Evolutionary conservation across 805 yeast species (phyloP).

Genomic region (Pichia insulana): DNA sequence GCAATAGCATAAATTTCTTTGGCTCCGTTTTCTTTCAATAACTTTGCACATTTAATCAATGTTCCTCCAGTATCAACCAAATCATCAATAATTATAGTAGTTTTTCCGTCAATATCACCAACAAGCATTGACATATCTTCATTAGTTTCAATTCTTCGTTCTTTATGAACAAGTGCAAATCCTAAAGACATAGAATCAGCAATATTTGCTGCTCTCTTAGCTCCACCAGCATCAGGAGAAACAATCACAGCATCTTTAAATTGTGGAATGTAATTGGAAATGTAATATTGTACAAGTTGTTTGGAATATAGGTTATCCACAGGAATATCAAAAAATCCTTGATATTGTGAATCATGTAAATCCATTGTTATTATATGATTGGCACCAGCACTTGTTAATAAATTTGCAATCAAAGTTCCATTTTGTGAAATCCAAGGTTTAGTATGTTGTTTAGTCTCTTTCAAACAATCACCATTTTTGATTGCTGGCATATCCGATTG

Average conservation of each 20-base stretch:
- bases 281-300: constrained; percentile 81
- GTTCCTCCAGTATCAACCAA: constrained; percentile 91
- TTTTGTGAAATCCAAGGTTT: constrained; percentile 94
- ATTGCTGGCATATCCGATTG: constrained; percentile 91
- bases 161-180: constrained; percentile 94
- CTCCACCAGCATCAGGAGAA: constrained; percentile 99
- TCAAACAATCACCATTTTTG: constrained; percentile 45
- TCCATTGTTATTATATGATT: constrained; percentile 97
- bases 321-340: constrained; percentile 94
- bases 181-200: constrained; percentile 86
- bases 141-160: constrained; percentile 41
- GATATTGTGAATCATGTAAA: constrained; percentile 94
- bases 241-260: constrained; percentile 82
- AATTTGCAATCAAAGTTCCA: constrained; percentile 84
- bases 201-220: constrained; percentile 88
- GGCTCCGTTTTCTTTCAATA: constrained; percentile 91
- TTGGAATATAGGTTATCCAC: constrained; percentile 89
- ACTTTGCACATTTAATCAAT: constrained; percentile 82
- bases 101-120: constrained; percentile 83
- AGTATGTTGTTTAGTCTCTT: constrained; percentile 29
- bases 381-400: constrained; percentile 88
- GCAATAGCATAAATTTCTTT: constrained; percentile 74
- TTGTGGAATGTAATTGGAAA: constrained; percentile 66
- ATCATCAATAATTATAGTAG: constrained; percentile 89
- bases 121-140: constrained; percentile 78